phyloP scores from a whole-genome alignment of 495 filamentous ascomycete species.

The Aspergillus asperescens region DNA sequence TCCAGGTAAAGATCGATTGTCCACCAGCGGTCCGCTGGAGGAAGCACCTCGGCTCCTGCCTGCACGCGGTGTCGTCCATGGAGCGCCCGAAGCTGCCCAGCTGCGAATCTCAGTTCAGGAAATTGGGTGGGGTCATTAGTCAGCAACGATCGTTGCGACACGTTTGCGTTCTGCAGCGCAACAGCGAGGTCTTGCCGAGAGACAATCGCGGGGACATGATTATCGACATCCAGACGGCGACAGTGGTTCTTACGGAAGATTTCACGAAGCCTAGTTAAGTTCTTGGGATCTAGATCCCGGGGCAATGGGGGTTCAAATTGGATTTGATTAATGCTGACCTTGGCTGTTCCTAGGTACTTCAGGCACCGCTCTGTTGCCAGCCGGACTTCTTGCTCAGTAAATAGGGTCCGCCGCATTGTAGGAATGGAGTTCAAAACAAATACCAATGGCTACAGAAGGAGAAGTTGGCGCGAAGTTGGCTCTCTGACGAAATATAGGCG shows the following conservation, averaged over 20 bases:
- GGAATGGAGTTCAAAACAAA: neutral
- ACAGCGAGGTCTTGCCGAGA: conserved; percentile 16
- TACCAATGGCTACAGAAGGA: neutral
- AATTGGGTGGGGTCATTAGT: conserved; percentile 1
- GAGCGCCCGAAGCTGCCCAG: conserved; percentile 23
- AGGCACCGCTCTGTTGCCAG: conserved; percentile 11
- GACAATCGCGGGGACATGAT: conserved; percentile 26
- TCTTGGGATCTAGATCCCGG: conserved; percentile 13
- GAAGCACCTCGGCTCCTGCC: conserved; percentile 23
- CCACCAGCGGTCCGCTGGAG: conserved; percentile 31
- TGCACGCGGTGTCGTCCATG: conserved; percentile 33
- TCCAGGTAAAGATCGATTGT: conserved; percentile 35
- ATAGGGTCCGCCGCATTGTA: neutral
- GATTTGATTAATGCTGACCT: conserved; percentile 20
- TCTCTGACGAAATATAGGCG: neutral
- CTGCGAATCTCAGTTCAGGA: conserved; percentile 11
- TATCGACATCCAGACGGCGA: conserved; percentile 18
- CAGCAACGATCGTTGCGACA: conserved; percentile 8
- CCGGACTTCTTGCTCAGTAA: conserved; percentile 9
- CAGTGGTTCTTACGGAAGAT: conserved; percentile 26
- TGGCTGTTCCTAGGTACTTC: conserved; percentile 18
- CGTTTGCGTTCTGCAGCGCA: conserved; percentile 3
- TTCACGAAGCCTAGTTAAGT: conserved; percentile 21
- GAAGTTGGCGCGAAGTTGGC: neutral
- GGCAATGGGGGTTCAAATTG: conserved; percentile 9